Evolutionary conservation across 352 stramenopile species (phyloP), one percentile per base, ranked within the genome.

Genomic region (Phytophthora europaea): DNA sequence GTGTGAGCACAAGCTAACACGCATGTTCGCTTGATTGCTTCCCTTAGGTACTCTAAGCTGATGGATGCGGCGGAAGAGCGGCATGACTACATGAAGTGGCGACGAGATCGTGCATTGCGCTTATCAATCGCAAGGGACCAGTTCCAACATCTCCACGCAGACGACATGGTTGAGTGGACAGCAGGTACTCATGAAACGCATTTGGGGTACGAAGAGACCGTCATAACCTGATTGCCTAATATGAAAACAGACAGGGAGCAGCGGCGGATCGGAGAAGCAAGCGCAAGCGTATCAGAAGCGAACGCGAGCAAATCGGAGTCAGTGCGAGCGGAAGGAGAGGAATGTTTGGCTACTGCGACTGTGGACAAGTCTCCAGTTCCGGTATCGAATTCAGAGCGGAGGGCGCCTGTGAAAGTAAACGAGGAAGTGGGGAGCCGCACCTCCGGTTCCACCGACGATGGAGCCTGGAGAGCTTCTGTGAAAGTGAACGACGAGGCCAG

Each of bases 1-100:
- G 18, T 22, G 43, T n/a, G 43, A 50, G 43, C 18, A 50, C 18
- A 50, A 50, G 1, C 18, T 50, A 50, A 50, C 16, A 50, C 20
- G 18, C 47, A n/a, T 31, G 6, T 18, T 45, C 36, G 13, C 36
- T 43, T 55, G 33, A 4, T 48, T 59, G 16, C 23, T 59, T 7
- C 1, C 7, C 36, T 45, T 55, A 91, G 84, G 65, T 83, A 89
- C 60, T 66, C 70, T 4, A 54, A 48, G 15, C 56, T 90, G 7
- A 78, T 86, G 54, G 51, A 33, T 20, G 79, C 70, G 48, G 77
- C 74, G 18, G 75, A 90, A 51, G 58, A 83, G 58, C 73, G 73
- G 18, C 76, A 83, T 62, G 67, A 76, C 16, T 90, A 90, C 58
- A 88, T 89, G 70, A 85, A 76, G 22, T 92, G 84, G 84, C 80